Conservation (phyloP, 257 asterid species). For the Sherardia arvensis region DNA sequence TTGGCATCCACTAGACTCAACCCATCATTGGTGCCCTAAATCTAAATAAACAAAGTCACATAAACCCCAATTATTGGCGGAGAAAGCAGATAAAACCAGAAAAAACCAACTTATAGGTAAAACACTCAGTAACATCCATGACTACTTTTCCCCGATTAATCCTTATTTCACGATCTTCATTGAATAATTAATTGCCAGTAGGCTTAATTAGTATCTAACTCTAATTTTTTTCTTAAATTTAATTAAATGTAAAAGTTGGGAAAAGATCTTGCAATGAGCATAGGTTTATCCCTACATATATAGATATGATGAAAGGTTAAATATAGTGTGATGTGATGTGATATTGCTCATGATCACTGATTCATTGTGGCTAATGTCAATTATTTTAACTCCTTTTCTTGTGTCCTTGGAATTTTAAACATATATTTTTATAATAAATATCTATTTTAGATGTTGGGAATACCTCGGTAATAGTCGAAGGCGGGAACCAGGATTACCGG, state of each 20-base stretch:
- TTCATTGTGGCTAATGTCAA: conserved; percentile 20
- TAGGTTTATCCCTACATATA: conserved; percentile 3
- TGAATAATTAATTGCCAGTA: background rate
- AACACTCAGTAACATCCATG: conserved; percentile 14
- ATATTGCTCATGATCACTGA: conserved; percentile 26
- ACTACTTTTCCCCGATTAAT: conserved; percentile 6
- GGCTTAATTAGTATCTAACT: background rate
- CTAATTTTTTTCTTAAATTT: conserved; percentile 6
- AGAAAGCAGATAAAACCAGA: conserved; percentile 23
- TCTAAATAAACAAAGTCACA: conserved; percentile 29
- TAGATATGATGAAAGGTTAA: background rate
- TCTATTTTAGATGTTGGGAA: too few relatives aligned
- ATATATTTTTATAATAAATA: too few relatives aligned
- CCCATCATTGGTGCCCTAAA: conserved; percentile 39
- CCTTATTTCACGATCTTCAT: conserved; percentile 18
- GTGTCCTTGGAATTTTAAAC: too few relatives aligned
- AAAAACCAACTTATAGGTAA: conserved; percentile 22
- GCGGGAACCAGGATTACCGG: too few relatives aligned
- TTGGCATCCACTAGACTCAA: conserved; percentile 49
- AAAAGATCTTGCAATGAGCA: conserved; percentile 8
- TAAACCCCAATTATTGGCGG: conserved; percentile 58
- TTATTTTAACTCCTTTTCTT: conserved; percentile 6
- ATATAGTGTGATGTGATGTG: conserved; percentile 7
- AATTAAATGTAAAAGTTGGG: too few relatives aligned
- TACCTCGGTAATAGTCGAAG: too few relatives aligned